Conservation (phyloP, 306 rosid species). For the Vigna reflexopilosa region DNA sequence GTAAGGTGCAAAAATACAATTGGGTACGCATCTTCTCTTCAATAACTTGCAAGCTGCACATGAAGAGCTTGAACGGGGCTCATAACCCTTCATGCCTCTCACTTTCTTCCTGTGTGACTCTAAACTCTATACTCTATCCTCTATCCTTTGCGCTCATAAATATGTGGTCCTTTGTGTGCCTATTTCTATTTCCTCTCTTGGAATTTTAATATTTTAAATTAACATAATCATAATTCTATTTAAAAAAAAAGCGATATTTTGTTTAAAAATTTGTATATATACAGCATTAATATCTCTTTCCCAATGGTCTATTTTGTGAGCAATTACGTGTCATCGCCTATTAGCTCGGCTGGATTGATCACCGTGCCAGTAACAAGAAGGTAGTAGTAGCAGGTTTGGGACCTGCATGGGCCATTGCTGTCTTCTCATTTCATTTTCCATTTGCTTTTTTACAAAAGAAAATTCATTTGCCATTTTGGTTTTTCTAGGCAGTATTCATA, state of each 20-base stretch:
- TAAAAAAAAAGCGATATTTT: background rate
- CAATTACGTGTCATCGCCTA: constrained; percentile 23
- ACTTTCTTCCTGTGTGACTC: constrained; percentile 22
- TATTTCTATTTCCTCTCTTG: constrained; percentile 1
- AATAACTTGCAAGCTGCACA: constrained; percentile 95
- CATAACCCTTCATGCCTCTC: constrained; percentile 69
- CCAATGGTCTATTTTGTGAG: constrained; percentile 10
- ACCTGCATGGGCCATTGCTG: constrained; percentile 51
- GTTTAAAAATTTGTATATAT: background rate
- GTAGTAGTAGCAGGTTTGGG: constrained; percentile 46
- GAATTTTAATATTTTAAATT: background rate
- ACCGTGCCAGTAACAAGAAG: constrained; percentile 37
- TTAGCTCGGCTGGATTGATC: constrained; percentile 45
- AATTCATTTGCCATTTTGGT: constrained; percentile 9
- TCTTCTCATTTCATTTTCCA: constrained; percentile 31
- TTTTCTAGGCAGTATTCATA: constrained; percentile 32
- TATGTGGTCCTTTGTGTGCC: constrained; percentile 45
- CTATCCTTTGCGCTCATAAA: constrained; percentile 37
- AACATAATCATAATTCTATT: background rate
- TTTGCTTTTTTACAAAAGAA: background rate
- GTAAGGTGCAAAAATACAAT: constrained; percentile 89
- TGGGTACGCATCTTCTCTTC: constrained; percentile 80
- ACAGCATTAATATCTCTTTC: constrained; percentile 32
- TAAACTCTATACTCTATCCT: constrained; percentile 32
- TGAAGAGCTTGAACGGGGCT: constrained; percentile 84